phyloP scores from a whole-genome alignment of 495 filamentous ascomycete species.

The Hyaloscypha variabilis region DNA sequence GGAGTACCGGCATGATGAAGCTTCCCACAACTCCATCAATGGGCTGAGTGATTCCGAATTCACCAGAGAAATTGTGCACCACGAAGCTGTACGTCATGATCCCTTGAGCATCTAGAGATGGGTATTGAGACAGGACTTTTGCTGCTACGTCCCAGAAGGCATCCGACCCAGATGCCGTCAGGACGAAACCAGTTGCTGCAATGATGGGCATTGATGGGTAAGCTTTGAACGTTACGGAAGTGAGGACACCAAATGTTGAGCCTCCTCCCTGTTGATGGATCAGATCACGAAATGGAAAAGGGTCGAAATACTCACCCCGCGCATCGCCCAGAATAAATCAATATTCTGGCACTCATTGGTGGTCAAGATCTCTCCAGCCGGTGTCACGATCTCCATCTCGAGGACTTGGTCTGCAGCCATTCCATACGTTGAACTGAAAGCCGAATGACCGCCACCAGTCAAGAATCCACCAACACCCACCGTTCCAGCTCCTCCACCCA shows the following conservation, averaged over 20 bases:
- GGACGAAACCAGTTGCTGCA: not conserved
- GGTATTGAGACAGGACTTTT: slow-evolving; percentile 40
- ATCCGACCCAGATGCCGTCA: not conserved
- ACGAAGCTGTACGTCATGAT: slow-evolving; percentile 43
- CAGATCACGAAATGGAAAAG: not conserved
- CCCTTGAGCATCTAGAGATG: slow-evolving; percentile 38
- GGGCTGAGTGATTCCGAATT: slow-evolving; percentile 22
- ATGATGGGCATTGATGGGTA: slow-evolving; percentile 26
- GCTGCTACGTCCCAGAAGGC: slow-evolving; percentile 18
- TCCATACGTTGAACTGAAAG: slow-evolving; percentile 56
- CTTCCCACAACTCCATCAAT: slow-evolving; percentile 39
- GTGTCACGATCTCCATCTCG: slow-evolving; percentile 63
- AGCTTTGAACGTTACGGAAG: slow-evolving; percentile 52
- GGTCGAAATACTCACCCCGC: slow-evolving; percentile 47
- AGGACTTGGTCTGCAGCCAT: slow-evolving; percentile 66
- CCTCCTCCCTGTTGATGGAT: slow-evolving; percentile 53
- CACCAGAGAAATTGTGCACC: slow-evolving; percentile 31
- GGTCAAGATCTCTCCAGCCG: slow-evolving; percentile 51
- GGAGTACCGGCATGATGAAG: slow-evolving; percentile 23
- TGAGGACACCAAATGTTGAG: slow-evolving; percentile 66
- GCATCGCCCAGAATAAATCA: slow-evolving; percentile 70
- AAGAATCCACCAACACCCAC: slow-evolving; percentile 54
- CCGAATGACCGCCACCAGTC: slow-evolving; percentile 62
- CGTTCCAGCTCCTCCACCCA: slow-evolving; percentile 28
- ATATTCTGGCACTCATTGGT: slow-evolving; percentile 57